Evolutionary conservation across 2,329 filamentous ascomycete genomes (phyloP).

Genomic region (Penicillium sp.): DNA sequence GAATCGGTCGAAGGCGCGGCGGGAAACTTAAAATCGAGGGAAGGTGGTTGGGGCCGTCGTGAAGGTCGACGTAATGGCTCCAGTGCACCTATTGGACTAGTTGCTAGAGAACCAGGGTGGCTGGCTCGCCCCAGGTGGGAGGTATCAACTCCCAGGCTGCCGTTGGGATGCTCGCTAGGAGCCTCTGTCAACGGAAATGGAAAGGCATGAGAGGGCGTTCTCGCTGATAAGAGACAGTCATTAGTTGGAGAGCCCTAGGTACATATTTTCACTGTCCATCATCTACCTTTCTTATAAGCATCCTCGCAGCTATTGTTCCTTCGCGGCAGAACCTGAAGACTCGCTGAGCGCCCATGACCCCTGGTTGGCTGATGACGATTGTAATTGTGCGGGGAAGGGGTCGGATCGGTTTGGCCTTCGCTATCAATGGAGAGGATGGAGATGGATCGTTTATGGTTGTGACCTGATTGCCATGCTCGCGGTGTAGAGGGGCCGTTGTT

Average conservation of each 20-base stretch:
- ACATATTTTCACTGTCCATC: neutral
- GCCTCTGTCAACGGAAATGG: slow-evolving; percentile 33
- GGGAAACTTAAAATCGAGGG: slow-evolving; percentile 58
- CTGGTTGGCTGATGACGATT: slow-evolving; percentile 55
- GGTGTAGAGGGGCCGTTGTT: slow-evolving; percentile 30
- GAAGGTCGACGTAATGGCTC: slow-evolving; percentile 44
- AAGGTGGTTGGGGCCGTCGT: slow-evolving; percentile 35
- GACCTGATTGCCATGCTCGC: slow-evolving; percentile 41
- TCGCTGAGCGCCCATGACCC: slow-evolving; percentile 74
- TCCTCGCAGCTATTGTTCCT: slow-evolving; percentile 43
- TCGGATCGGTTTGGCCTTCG: slow-evolving; percentile 39
- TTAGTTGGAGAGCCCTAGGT: neutral
- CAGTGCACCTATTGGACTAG: slow-evolving; percentile 35
- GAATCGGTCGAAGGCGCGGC: slow-evolving; percentile 38
- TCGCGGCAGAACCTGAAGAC: slow-evolving; percentile 69
- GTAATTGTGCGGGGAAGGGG: slow-evolving; percentile 31
- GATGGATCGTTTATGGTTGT: slow-evolving; percentile 70
- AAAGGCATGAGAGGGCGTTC: slow-evolving; percentile 33
- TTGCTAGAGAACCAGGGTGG: slow-evolving; percentile 25
- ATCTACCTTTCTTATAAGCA: slow-evolving; percentile 39
- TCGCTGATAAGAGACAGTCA: slow-evolving; percentile 27
- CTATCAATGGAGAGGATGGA: slow-evolving; percentile 76
- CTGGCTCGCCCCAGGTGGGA: slow-evolving; percentile 28
- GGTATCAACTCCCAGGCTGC: slow-evolving; percentile 34
- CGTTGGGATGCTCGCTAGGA: slow-evolving; percentile 27